Base-by-base conservation (phyloP, 768 basidiomycete genomes). In the Psilocybe sp. region DNA sequence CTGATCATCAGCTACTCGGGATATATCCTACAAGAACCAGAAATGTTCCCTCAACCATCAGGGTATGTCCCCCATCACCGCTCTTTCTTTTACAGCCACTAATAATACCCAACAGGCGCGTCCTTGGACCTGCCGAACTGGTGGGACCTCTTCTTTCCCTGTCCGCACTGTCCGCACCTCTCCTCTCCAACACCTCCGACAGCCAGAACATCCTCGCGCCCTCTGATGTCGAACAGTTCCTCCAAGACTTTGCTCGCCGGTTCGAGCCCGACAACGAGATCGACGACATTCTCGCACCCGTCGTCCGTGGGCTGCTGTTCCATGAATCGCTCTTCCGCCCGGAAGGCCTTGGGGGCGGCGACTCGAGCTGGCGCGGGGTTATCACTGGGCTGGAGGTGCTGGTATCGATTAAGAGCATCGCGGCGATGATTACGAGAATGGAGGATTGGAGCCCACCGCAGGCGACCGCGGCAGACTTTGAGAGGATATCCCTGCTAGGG, bases 21-120 rank as follows among this genome's bases (percentile, higher is more conserved):
- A 5, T 76, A 98, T 42, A 88, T 80, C 18, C 72, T 99, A 9
- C 92, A 95, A 68, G 94, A 95, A 52, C 90, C 95, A 1, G 85
- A 84, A 35, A 95, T 98, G 87, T 98, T 99, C 57, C 89, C 92
- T 42, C 92, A 97, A 57, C 95, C 94, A 9, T 48, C 68, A 46
- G 79, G 82, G 93, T 90, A 66, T 51, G 80, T 72, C 10, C 14
- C 31, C 34, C 39, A 36, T 40, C 16, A 14, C n/a, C 44, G 28
- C 19, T 28, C 35, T n/a, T 37, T 8, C 23, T 40, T 43, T 44
- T 39, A 10, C 31, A 41, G 15, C 39, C 23, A 53, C 19, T 19
- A 13, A 8, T 31, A 13, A 10, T n/a, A 4, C 33, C 32, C 34
- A 9, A 18, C 23, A 91, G 89, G 7, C 87, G 86, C 61, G 72